Conservation (phyloP, 1,284 basidiomycete genomes). For the Pyrrhoderma noxium region DNA sequence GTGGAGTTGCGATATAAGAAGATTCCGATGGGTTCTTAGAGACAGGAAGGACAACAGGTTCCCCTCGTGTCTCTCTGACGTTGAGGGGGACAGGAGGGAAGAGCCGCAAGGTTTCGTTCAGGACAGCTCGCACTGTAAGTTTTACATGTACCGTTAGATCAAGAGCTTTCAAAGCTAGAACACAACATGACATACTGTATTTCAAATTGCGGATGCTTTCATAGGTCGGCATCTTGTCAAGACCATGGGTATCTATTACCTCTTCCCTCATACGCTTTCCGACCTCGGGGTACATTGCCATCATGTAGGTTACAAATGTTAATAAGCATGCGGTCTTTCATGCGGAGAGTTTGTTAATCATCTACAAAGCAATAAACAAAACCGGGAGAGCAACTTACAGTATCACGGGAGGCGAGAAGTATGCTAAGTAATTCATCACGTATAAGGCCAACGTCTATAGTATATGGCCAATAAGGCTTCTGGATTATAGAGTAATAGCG, state of each 20-base stretch:
- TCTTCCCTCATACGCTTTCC: constrained; percentile 49
- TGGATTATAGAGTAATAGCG: constrained; percentile 6
- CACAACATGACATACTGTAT: constrained; percentile 44
- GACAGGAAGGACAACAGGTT: constrained; percentile 43
- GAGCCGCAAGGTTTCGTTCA: constrained; percentile 65
- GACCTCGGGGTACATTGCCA: constrained; percentile 54
- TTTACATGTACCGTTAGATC: constrained; percentile 4
- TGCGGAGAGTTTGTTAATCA: too few species aligned
- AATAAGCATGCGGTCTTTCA: constrained; percentile 52
- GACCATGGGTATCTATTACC: constrained; percentile 47
- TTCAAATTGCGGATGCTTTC: constrained; percentile 48
- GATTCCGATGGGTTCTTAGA: constrained; percentile 34
- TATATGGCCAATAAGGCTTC: constrained; percentile 1
- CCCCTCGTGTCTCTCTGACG: constrained; percentile 46
- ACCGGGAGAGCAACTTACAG: constrained; percentile 42
- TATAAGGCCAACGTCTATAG: constrained; percentile 46
- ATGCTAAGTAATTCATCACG: constrained; percentile 69
- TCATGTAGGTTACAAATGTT: constrained; percentile 58
- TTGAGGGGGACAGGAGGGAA: constrained; percentile 69
- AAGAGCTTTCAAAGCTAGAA: constrained; percentile 3
- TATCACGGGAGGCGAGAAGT: constrained; percentile 64
- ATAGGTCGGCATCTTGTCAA: constrained; percentile 40
- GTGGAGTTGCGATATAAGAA: constrained; percentile 22
- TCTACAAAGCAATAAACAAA: too few species aligned
- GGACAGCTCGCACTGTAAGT: constrained; percentile 55